These are phyloP conservation scores for Cryptosporidium meleagridis DNA, from an alignment of 169 alveolate genomes.

Conservation along the genomic window DNA sequence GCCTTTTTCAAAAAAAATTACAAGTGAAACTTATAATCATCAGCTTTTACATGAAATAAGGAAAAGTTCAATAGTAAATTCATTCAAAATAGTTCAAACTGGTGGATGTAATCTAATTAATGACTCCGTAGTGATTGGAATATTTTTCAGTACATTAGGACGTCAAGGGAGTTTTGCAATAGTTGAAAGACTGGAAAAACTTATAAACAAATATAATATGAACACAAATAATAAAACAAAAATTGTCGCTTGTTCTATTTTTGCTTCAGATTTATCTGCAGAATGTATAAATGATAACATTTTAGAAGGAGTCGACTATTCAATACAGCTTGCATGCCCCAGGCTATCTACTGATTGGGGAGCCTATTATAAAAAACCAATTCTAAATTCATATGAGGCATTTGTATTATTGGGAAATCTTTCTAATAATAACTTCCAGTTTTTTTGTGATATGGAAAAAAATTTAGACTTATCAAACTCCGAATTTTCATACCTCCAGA, in stretches of 20 bases:
- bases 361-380: slow-evolving; percentile 90
- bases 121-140: slow-evolving; percentile 77
- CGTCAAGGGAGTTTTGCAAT: slow-evolving; percentile 89
- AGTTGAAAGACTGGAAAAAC: slow-evolving; percentile 83
- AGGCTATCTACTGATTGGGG: slow-evolving; percentile 99
- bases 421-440: slow-evolving; percentile 70
- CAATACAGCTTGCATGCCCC: slow-evolving; percentile 97
- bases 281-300: slow-evolving; percentile 2
- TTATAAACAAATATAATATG: slow-evolving; percentile 81
- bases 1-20: slow-evolving; percentile 91
- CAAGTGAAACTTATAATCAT: slow-evolving; percentile 90
- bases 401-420: slow-evolving; percentile 91
- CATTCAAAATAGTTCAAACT: slow-evolving; percentile 27
- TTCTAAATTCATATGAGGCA: slow-evolving; percentile 97
- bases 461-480: background rate
- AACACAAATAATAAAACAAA: slow-evolving; percentile 24
- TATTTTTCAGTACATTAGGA: slow-evolving; percentile 86
- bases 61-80: slow-evolving; percentile 83
- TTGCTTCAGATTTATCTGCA: slow-evolving; percentile 20
- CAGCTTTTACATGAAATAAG: slow-evolving; percentile 89
- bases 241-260: background rate
- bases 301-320: slow-evolving; percentile 23
- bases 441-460: slow-evolving; percentile 2
- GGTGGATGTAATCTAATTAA: background rate
- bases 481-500: slow-evolving; percentile 8